These are phyloP conservation scores for Protea cynaroides DNA, from an alignment of 164 flowering plant species.

Conservation along the genomic window DNA sequence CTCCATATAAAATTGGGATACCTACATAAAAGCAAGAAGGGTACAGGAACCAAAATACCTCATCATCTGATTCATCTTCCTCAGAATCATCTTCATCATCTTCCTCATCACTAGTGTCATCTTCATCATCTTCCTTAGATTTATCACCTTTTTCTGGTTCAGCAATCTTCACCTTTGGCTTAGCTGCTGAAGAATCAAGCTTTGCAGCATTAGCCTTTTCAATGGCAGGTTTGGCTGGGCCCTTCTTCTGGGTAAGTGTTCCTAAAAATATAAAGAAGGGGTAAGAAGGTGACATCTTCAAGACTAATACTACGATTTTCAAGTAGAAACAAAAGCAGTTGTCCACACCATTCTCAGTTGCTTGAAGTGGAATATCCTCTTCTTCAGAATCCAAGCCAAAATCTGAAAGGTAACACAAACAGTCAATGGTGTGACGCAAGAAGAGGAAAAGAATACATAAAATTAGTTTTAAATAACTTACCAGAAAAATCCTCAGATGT, in stretches of 20 bases:
- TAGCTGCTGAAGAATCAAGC: constrained; percentile 15
- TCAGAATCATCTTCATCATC: constrained; percentile 24
- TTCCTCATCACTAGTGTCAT: constrained; percentile 25
- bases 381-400: constrained; percentile 28
- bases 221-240: constrained; percentile 18
- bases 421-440: neutral
- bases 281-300: neutral
- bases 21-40: too few relatives aligned
- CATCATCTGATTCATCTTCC: constrained; percentile 31
- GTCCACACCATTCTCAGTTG: constrained; percentile 30
- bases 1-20: too few relatives aligned
- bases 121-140: constrained; percentile 21
- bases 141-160: constrained; percentile 26
- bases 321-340: neutral
- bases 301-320: neutral
- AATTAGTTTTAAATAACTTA: neutral
- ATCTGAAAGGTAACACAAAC: constrained; percentile 13
- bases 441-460: neutral
- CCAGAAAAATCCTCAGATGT: constrained; percentile 12
- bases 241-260: constrained; percentile 18
- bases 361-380: constrained; percentile 19
- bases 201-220: constrained; percentile 19
- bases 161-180: constrained; percentile 25
- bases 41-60: constrained; percentile 7
- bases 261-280: constrained; percentile 17